These are phyloP conservation scores for Gossypium davidsonii DNA, from an alignment of 441 rosid genomes.

Conservation along the genomic window DNA sequence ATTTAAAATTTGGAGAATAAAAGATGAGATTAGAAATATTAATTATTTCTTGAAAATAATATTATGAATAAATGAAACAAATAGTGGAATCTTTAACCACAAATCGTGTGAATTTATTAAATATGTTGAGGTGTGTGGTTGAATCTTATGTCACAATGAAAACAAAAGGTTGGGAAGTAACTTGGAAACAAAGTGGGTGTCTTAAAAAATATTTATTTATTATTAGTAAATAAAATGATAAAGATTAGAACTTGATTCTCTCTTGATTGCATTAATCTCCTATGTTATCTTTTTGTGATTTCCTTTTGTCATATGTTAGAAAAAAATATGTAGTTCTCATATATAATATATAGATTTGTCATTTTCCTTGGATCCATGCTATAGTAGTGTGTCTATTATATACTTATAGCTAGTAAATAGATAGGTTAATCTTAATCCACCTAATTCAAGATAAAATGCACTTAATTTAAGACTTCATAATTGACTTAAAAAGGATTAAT, in stretches of 20 bases:
- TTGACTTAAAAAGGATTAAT: neutral
- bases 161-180: neutral
- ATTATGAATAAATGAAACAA: neutral
- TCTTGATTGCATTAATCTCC: conserved; percentile 2
- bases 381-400: neutral
- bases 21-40: too few relatives aligned
- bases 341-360: neutral
- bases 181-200: neutral
- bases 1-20: too few relatives aligned
- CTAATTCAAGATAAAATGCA: neutral
- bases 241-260: conserved; percentile 15
- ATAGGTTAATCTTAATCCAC: neutral
- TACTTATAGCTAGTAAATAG: neutral
- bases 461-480: neutral
- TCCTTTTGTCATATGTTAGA: neutral
- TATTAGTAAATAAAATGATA: neutral
- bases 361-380: neutral
- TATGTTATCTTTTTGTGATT: conserved; percentile 8
- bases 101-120: neutral
- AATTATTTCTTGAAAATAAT: too few relatives aligned
- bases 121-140: conserved; percentile 2
- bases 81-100: neutral
- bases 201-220: neutral
- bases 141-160: neutral
- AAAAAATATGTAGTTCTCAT: neutral